phyloP scores from a whole-genome alignment of 305 asterid genomes.

The Fraxinus baroniana region DNA sequence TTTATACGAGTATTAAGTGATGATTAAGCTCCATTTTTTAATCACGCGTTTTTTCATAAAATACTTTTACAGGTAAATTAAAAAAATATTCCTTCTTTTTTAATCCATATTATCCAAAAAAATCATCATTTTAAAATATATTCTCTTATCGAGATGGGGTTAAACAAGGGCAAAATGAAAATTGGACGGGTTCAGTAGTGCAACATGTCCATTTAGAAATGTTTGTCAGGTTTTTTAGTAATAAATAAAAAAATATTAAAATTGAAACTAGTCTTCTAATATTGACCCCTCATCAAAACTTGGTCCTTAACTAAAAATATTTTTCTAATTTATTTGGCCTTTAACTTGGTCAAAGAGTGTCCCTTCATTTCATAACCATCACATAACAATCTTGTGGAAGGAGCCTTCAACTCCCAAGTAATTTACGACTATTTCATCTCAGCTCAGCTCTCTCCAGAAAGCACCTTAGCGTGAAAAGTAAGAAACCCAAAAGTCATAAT shows the following conservation, averaged over 20 bases:
- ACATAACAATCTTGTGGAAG: slow-evolving; percentile 4
- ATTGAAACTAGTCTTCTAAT: not conserved
- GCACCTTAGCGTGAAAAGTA: slow-evolving; percentile 30
- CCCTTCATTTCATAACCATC: slow-evolving; percentile 6
- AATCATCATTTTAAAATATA: no score
- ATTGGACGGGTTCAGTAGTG: not conserved
- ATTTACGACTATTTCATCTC: not conserved
- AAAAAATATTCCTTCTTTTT: no score
- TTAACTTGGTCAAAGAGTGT: slow-evolving; percentile 12
- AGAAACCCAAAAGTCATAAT: slow-evolving; percentile 24
- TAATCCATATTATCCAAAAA: no score
- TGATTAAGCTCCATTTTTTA: no score
- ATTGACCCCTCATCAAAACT: not conserved
- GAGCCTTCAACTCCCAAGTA: slow-evolving; percentile 15
- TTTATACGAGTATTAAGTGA: no score
- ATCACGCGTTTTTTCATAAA: no score
- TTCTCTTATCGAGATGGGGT: no score
- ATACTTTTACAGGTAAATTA: no score
- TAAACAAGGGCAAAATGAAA: not conserved
- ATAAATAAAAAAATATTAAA: not conserved
- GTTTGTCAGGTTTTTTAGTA: not conserved
- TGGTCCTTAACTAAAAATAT: not conserved
- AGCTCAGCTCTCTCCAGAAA: slow-evolving; percentile 21
- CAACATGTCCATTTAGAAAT: not conserved
- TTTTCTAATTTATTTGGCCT: not conserved